These are phyloP conservation scores for Penicillium brasilianum DNA, from an alignment of 2,329 filamentous ascomycete species.

Conservation along the genomic window DNA sequence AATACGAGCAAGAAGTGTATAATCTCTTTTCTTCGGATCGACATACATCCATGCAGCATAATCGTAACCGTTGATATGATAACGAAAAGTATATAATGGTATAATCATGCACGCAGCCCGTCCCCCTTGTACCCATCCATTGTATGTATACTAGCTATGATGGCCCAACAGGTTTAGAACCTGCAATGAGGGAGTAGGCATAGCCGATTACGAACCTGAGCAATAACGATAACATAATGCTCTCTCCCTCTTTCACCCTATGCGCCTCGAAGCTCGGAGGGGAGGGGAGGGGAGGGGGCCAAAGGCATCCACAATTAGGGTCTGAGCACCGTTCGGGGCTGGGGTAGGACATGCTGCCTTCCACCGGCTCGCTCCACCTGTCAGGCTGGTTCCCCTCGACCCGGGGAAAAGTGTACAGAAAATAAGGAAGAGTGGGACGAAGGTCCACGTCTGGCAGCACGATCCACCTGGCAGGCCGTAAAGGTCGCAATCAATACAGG, in stretches of 20 bases:
- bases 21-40: not conserved
- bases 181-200: too few species aligned
- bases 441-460: not conserved
- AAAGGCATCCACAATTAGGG: not conserved
- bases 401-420: not conserved
- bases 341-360: slow-evolving; percentile 7
- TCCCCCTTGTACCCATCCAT: not conserved
- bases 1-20: too few species aligned
- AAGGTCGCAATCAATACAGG: not conserved
- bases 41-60: not conserved
- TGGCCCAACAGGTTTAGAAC: not conserved
- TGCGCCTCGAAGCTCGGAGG: not conserved
- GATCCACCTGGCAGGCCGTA: not conserved
- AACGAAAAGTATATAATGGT: not conserved
- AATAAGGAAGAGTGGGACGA: not conserved
- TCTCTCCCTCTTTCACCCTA: not conserved
- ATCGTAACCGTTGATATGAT: not conserved
- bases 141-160: not conserved
- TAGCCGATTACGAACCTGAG: not conserved
- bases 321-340: slow-evolving; percentile 7
- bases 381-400: slow-evolving; percentile 1
- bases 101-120: not conserved
- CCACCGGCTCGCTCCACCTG: slow-evolving; percentile 2
- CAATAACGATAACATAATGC: not conserved
- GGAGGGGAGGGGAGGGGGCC: not conserved